phyloP scores from a whole-genome alignment of 2,329 filamentous ascomycete species.

The Cordyceps cateniannulata region DNA sequence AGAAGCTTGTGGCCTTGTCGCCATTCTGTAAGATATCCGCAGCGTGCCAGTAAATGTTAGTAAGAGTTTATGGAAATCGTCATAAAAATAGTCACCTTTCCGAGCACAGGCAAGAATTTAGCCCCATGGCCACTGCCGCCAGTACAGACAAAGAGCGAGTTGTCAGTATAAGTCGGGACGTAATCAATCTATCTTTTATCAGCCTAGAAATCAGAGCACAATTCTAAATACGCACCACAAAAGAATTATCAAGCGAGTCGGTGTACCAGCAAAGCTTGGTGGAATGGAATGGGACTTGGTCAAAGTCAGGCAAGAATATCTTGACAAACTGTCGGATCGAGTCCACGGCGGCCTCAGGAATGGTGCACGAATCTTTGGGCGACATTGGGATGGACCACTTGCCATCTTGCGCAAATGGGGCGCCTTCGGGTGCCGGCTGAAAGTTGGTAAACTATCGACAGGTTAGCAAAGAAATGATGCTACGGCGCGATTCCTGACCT shows the following conservation, averaged over 20 bases:
- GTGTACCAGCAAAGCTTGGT: slow-evolving; percentile 30
- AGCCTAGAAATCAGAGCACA: not conserved
- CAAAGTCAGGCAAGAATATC: slow-evolving; percentile 24
- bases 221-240: slow-evolving; percentile 17
- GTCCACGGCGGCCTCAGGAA: slow-evolving; percentile 19
- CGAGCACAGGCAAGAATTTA: slow-evolving; percentile 29
- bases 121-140: slow-evolving; percentile 31
- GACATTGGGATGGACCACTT: slow-evolving; percentile 26
- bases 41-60: slow-evolving; percentile 22
- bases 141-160: slow-evolving; percentile 28
- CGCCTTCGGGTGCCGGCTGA: slow-evolving; percentile 20
- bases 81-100: slow-evolving; percentile 18
- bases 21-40: slow-evolving; percentile 24
- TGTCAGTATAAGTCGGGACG: slow-evolving; percentile 23
- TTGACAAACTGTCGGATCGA: slow-evolving; percentile 18
- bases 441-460: slow-evolving; percentile 26
- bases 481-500: slow-evolving; percentile 15
- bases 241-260: slow-evolving; percentile 28
- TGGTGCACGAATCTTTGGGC: slow-evolving; percentile 15
- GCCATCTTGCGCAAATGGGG: slow-evolving; percentile 24
- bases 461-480: not conserved
- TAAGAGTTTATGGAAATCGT: not conserved
- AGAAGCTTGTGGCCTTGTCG: slow-evolving; percentile 21
- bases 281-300: slow-evolving; percentile 18
- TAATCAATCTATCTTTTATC: slow-evolving; percentile 23